Evolutionary conservation across 2,329 filamentous ascomycete species (phyloP).

Genomic region (Neonectria hederae): DNA sequence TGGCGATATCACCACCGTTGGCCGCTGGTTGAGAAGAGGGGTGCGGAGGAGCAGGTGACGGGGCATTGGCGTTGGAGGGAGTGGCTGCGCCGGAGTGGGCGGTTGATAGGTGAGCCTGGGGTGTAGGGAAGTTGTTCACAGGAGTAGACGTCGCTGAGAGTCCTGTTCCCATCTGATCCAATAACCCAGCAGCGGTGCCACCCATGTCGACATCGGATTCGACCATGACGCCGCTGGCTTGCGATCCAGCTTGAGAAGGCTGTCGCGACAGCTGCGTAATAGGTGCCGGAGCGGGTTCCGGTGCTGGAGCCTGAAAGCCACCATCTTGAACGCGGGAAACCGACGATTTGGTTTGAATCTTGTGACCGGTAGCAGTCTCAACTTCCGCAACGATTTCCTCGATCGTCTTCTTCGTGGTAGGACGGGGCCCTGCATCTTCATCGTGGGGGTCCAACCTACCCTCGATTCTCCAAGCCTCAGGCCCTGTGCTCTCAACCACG

Average conservation of each 20-base stretch:
- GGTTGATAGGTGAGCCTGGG: conserved; percentile 67
- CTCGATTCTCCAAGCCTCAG: conserved; percentile 72
- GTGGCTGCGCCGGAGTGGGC: conserved; percentile 66
- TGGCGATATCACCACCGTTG: conserved; percentile 50
- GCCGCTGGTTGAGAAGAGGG: conserved; percentile 30
- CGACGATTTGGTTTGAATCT: conserved; percentile 69
- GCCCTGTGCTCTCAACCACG: conserved; percentile 67
- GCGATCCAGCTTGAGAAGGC: conserved; percentile 64
- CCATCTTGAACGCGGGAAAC: conserved; percentile 81
- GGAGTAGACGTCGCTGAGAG: conserved; percentile 70
- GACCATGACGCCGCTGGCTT: conserved; percentile 63
- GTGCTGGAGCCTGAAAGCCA: conserved; percentile 72
- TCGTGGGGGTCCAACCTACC: conserved; percentile 62
- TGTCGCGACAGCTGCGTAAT: conserved; percentile 59
- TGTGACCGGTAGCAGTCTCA: conserved; percentile 74
- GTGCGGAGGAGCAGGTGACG: conserved; percentile 55
- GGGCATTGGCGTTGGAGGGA: conserved; percentile 58
- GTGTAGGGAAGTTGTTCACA: conserved; percentile 67
- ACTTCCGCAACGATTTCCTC: conserved; percentile 81
- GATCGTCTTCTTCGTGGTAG: conserved; percentile 62
- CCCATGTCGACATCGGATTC: conserved; percentile 72
- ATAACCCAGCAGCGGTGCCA: conserved; percentile 69
- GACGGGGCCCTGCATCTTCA: conserved; percentile 51
- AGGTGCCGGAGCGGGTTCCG: conserved; percentile 52
- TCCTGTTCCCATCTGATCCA: conserved; percentile 74